These are phyloP conservation scores for Ustilago curta DNA, from an alignment of 1,284 basidiomycete genomes.

Conservation along the genomic window DNA sequence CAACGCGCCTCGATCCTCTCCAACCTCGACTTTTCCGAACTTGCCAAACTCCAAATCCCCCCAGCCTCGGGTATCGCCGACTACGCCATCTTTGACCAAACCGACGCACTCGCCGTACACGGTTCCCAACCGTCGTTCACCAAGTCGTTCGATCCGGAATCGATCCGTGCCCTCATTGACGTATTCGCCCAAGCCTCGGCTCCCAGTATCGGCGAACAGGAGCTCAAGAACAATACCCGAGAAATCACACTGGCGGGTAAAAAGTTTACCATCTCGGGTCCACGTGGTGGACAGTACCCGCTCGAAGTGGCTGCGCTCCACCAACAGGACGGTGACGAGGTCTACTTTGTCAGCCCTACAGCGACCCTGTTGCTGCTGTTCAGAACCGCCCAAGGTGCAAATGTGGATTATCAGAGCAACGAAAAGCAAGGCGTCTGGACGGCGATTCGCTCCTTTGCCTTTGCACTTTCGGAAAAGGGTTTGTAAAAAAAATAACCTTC, in stretches of 20 bases:
- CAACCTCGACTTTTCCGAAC: slow-evolving; percentile 34
- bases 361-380: slow-evolving; percentile 44
- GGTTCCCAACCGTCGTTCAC: slow-evolving; percentile 33
- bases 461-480: slow-evolving; percentile 41
- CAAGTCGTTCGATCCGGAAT: slow-evolving; percentile 20
- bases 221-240: slow-evolving; percentile 14
- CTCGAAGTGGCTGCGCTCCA: slow-evolving; percentile 39
- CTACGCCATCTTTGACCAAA: slow-evolving; percentile 44
- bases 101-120: slow-evolving; percentile 28
- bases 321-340: slow-evolving; percentile 16
- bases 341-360: slow-evolving; percentile 36
- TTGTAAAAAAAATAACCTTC: slow-evolving; percentile 19
- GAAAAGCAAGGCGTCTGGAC: slow-evolving; percentile 49
- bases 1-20: slow-evolving; percentile 34
- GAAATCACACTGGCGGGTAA: slow-evolving; percentile 24
- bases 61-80: slow-evolving; percentile 36
- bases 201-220: slow-evolving; percentile 20
- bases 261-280: slow-evolving; percentile 33
- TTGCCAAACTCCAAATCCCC: slow-evolving; percentile 35
- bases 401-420: slow-evolving; percentile 26
- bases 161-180: slow-evolving; percentile 33
- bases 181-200: slow-evolving; percentile 36
- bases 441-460: slow-evolving; percentile 31
- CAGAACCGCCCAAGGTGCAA: slow-evolving; percentile 31
- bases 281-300: slow-evolving; percentile 39